A percentile compares a stretch with the other conserved stretches of the same genome.
Conservation (phyloP, 2,329 filamentous ascomycete genomes). For the Chrysosporium keratinophilum region DNA sequence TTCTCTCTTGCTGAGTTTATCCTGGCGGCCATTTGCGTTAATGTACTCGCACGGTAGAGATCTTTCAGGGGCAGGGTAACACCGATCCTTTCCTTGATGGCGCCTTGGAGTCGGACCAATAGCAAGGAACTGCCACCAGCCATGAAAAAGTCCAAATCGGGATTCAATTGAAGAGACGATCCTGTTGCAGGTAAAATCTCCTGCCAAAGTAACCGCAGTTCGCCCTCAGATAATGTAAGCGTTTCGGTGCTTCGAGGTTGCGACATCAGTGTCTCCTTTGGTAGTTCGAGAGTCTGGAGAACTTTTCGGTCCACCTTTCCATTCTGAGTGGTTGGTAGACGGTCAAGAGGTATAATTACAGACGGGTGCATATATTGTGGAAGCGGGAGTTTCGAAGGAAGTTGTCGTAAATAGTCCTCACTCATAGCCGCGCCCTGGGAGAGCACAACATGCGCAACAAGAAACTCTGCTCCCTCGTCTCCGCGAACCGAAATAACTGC, state of each 20-base stretch:
- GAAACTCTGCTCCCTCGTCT: conserved; percentile 14
- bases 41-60: background rate
- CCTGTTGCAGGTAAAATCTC: background rate
- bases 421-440: background rate
- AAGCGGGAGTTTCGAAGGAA: background rate
- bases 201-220: background rate
- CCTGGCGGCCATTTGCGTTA: background rate
- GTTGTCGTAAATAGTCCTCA: background rate
- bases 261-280: background rate
- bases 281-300: conserved; percentile 11
- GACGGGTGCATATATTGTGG: conserved; percentile 14
- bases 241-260: background rate
- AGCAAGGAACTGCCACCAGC: conserved; percentile 25
- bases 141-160: conserved; percentile 17
- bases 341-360: conserved; percentile 7
- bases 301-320: conserved; percentile 11
- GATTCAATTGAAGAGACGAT: background rate
- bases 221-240: conserved; percentile 3
- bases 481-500: background rate
- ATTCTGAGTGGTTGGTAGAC: conserved; percentile 10
- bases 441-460: conserved; percentile 10
- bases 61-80: conserved; percentile 9
- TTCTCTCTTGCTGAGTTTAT: background rate
- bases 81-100: conserved; percentile 27
- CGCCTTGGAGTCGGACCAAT: conserved; percentile 26